A percentile compares a stretch with the other conserved stretches of the same genome.
Conservation (phyloP, 305 asterid species). For the Rubia occidens region DNA sequence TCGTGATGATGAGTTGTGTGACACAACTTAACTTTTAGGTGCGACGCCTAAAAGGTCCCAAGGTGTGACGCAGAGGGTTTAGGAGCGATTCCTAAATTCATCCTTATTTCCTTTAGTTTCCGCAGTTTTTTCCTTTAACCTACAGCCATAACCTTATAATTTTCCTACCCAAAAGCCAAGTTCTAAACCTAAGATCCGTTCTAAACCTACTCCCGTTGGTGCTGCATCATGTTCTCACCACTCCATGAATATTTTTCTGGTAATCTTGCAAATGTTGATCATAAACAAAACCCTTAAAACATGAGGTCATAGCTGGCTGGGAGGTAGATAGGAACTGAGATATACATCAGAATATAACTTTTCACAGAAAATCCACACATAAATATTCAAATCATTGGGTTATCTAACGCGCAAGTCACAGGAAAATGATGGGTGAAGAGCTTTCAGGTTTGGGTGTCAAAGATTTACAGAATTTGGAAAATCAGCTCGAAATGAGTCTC, state of each 20-base stretch:
- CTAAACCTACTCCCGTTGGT: too few species aligned
- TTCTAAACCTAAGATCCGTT: too few species aligned
- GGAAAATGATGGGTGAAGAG: slow-evolving; percentile 65
- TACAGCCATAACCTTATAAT: too few species aligned
- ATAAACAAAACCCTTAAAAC: background rate
- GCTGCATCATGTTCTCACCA: background rate
- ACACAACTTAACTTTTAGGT: too few species aligned
- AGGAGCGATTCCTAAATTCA: too few species aligned
- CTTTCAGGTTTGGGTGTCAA: slow-evolving; percentile 47
- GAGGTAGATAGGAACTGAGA: background rate
- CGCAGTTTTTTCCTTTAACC: too few species aligned
- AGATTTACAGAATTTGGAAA: slow-evolving; percentile 59
- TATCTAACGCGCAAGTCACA: slow-evolving; percentile 20
- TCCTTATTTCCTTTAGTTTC: too few species aligned
- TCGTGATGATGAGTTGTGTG: too few species aligned
- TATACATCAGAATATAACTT: background rate
- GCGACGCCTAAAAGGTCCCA: too few species aligned
- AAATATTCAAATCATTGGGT: background rate
- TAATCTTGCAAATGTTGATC: background rate
- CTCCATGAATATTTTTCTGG: background rate
- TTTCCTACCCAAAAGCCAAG: too few species aligned
- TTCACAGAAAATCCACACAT: background rate
- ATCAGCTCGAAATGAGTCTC: slow-evolving; percentile 54
- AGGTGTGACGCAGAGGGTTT: too few species aligned
- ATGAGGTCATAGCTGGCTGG: background rate